Conservation (phyloP, 305 asterid species). For the Fraxinus dipetala region DNA sequence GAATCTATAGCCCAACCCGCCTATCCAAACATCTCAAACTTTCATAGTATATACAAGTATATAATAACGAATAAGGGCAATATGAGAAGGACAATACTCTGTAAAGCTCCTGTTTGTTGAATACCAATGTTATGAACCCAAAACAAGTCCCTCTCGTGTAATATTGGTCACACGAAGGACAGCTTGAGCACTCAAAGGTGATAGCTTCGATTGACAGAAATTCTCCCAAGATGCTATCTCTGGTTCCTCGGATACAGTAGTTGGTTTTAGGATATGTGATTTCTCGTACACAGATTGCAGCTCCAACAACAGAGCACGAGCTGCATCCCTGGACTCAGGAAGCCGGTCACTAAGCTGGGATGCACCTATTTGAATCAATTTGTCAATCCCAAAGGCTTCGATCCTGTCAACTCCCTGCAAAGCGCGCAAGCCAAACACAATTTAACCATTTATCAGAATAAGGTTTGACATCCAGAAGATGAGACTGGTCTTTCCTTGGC, state of each 20-base stretch:
- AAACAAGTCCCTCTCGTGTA: constrained; percentile 52
- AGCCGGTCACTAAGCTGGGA: constrained; percentile 85
- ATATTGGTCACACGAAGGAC: constrained; percentile 80
- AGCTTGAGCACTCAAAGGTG: constrained; percentile 81
- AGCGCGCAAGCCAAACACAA: neutral
- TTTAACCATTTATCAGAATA: neutral
- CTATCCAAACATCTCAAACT: constrained; percentile 41
- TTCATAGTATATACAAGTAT: constrained; percentile 70
- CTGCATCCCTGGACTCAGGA: constrained; percentile 91
- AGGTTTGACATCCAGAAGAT: neutral
- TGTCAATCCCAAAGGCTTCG: constrained; percentile 70
- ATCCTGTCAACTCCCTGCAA: constrained; percentile 77
- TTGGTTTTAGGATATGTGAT: constrained; percentile 30
- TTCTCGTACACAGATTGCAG: constrained; percentile 59
- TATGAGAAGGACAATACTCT: constrained; percentile 11
- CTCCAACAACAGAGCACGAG: constrained; percentile 70
- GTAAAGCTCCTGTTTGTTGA: constrained; percentile 17
- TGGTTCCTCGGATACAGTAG: constrained; percentile 37
- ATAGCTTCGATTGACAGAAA: constrained; percentile 79
- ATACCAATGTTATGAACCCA: constrained; percentile 47
- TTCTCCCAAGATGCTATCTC: constrained; percentile 64
- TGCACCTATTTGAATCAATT: constrained; percentile 70
- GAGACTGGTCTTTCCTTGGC: neutral
- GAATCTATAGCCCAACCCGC: constrained; percentile 36
- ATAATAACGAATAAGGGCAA: constrained; percentile 26